Evolutionary conservation across 2,329 filamentous ascomycete species (phyloP), one percentile per base, ranked within the genome.

Genomic region (Septoria petroselini): DNA sequence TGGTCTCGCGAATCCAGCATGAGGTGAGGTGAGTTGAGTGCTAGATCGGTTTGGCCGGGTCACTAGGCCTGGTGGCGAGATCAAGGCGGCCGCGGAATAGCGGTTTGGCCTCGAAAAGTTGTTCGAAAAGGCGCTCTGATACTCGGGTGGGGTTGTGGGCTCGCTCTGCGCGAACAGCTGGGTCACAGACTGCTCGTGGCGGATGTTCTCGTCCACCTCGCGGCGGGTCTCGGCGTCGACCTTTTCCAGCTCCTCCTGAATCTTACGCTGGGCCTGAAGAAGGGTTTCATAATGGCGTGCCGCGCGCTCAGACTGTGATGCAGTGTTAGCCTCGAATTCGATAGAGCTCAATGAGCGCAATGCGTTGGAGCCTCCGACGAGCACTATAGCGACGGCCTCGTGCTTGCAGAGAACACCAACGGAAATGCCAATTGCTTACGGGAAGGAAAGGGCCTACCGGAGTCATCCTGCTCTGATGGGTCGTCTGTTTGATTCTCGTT

Each of bases 91-190:
- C 54, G 87, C 86, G 46, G 91, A 95, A 73, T 95, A 91, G 55
- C 91, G 82, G 67, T 91, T 91, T 35, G 89, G 87, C 34, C 89
- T 83, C 48, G 88, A 89, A 66, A 93, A 87, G 59, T 83, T 48
- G 86, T 57, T 60, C 3, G 63, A 50, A 63, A 95, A 91, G 54
- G 81, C 82, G 58, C 95, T 89, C 61, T 84, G 85, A 69, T 93
- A 91, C 69, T 97, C 93, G 25, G 93, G 93, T 17, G 93, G 93
- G 17, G 93, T 98, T 1, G 93, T 96, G 12, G 93, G 93, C 72
- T 97, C 91, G 61, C 88, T 95, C 67, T 94, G 88, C 53, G 82
- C 76, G 54, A 77, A 71, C 62, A 77, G 74, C 73, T 71, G 64
- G 72, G 73, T 62, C 50, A 94, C 78, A 60, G 93, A 87, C 61